Conservation (phyloP, 257 asterid genomes). For the Ilex aquifolium region DNA sequence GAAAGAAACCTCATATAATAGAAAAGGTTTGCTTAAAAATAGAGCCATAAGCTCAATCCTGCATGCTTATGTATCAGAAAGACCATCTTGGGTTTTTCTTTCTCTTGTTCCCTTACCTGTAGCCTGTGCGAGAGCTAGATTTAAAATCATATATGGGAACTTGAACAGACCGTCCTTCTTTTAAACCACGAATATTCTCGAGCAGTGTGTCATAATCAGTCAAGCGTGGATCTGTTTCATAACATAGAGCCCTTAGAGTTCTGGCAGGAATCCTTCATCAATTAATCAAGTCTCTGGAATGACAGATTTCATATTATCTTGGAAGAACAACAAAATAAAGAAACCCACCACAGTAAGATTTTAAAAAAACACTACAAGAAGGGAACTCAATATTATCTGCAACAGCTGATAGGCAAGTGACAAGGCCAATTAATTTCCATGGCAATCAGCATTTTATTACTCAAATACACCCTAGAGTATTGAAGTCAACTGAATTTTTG, state of each 20-base stretch:
- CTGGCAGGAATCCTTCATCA: slow-evolving; percentile 4
- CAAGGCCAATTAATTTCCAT: no score
- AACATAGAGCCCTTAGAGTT: slow-evolving; percentile 19
- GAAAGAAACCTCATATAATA: neutral
- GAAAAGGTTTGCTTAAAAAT: neutral
- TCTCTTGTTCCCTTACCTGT: slow-evolving; percentile 47
- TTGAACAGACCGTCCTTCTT: slow-evolving; percentile 74
- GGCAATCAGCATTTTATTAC: no score
- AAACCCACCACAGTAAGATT: no score
- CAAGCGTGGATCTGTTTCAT: slow-evolving; percentile 85
- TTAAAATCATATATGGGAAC: slow-evolving; percentile 90
- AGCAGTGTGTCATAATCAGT: slow-evolving; percentile 95
- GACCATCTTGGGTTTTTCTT: neutral
- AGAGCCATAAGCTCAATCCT: neutral
- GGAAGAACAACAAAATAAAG: no score
- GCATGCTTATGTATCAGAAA: neutral
- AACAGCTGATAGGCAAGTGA: no score
- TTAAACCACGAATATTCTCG: slow-evolving; percentile 72
- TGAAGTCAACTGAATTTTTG: no score
- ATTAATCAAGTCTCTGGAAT: neutral
- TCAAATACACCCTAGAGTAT: no score
- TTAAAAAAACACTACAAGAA: no score
- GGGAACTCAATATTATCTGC: no score
- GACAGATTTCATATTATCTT: no score
- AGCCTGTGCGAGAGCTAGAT: slow-evolving; percentile 83